These are phyloP conservation scores for Dothistroma pini DNA, from an alignment of 2,329 filamentous ascomycete species.

Conservation along the genomic window DNA sequence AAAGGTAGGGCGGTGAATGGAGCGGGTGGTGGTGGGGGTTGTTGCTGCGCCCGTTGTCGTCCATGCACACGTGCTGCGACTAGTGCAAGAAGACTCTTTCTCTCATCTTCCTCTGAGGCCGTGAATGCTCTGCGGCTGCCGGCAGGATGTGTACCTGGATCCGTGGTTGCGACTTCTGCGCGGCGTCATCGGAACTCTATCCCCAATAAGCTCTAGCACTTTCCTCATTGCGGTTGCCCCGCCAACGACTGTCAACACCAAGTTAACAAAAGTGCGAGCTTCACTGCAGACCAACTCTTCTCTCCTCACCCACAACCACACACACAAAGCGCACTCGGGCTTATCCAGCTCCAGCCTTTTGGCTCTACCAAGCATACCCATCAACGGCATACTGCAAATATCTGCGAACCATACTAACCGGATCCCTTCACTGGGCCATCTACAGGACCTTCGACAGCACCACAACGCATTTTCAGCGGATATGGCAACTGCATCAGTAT, in stretches of 20 bases:
- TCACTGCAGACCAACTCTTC: conserved; percentile 4
- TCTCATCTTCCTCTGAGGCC: not conserved
- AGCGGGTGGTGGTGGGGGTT: not conserved
- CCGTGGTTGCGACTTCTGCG: not conserved
- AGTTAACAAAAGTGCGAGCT: not conserved
- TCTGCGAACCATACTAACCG: conserved; percentile 37
- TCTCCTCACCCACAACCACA: conserved; percentile 27
- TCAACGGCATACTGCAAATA: conserved; percentile 37
- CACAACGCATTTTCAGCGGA: conserved; percentile 32
- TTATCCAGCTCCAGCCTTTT: conserved; percentile 22
- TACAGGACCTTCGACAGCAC: conserved; percentile 28
- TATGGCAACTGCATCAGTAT: conserved; percentile 82
- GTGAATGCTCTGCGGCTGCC: not conserved
- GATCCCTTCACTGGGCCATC: conserved; percentile 38
- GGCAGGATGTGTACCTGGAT: not conserved
- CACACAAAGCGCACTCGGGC: conserved; percentile 20
- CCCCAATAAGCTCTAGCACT: not conserved
- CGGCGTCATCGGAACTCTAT: not conserved
- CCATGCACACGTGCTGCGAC: not conserved
- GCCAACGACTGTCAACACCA: not conserved
- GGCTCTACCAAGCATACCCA: conserved; percentile 23
- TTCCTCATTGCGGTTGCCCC: not conserved
- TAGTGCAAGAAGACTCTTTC: not conserved
- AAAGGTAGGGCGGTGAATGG: not conserved
- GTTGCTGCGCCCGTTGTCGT: not conserved